Percentiles rank a stretch among this genome's conserved stretches.
Conservation (phyloP, 2,329 filamentous ascomycete species). For the Alternaria solani region DNA sequence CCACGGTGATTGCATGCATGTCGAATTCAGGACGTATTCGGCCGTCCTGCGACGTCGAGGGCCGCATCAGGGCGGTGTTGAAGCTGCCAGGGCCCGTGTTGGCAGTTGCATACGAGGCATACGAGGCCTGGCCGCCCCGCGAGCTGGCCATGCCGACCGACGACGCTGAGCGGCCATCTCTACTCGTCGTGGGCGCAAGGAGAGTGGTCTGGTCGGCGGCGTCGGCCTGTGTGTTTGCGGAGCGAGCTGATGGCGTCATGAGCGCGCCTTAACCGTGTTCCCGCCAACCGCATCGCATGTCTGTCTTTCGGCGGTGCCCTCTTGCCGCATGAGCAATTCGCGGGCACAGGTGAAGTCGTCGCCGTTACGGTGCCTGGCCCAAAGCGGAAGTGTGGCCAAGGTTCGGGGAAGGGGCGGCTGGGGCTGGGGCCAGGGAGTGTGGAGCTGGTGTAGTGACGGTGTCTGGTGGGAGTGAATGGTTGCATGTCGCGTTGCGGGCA, state of each 20-base stretch:
- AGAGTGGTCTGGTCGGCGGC: slow-evolving; percentile 51
- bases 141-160: slow-evolving; percentile 65
- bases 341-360: slow-evolving; percentile 25
- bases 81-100: slow-evolving; percentile 79
- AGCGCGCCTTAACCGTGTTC: slow-evolving; percentile 50
- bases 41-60: slow-evolving; percentile 71
- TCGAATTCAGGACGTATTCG: slow-evolving; percentile 65
- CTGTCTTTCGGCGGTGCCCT: slow-evolving; percentile 37
- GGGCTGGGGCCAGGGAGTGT: slow-evolving; percentile 25
- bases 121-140: slow-evolving; percentile 67
- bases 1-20: slow-evolving; percentile 60
- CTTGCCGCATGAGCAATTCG: slow-evolving; percentile 46
- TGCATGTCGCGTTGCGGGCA: slow-evolving; percentile 15
- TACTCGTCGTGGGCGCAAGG: slow-evolving; percentile 55
- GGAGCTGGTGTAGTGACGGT: slow-evolving; percentile 13
- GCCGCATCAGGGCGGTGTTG: slow-evolving; percentile 79
- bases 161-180: slow-evolving; percentile 66
- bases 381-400: slow-evolving; percentile 23
- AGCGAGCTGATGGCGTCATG: slow-evolving; percentile 54
- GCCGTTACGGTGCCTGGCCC: slow-evolving; percentile 24
- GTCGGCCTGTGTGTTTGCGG: slow-evolving; percentile 50
- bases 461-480: slow-evolving; percentile 8
- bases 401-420: slow-evolving; percentile 18
- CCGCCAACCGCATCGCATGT: slow-evolving; percentile 50
- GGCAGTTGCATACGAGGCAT: slow-evolving; percentile 73